Percentiles rank a stretch among this genome's conserved stretches.
Evolutionary conservation across 768 basidiomycete genomes (phyloP).

Genomic region (Paxillus involutus): DNA sequence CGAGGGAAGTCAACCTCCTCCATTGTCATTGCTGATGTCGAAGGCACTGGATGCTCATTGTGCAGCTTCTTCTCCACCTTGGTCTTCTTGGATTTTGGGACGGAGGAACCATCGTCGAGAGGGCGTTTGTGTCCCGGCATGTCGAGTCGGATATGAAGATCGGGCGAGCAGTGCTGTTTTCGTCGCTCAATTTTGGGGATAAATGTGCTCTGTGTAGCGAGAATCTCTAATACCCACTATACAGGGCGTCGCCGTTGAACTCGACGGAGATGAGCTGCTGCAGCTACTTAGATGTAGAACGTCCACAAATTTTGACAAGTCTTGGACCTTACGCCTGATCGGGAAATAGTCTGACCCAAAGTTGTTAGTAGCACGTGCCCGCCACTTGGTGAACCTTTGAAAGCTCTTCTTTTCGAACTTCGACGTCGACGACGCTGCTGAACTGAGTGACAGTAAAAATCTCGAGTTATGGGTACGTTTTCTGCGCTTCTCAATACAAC

Average conservation of each 20-base stretch:
- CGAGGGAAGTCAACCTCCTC: conserved; percentile 94
- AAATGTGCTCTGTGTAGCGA: background rate
- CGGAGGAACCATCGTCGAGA: conserved; percentile 51
- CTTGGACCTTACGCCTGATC: conserved; percentile 14
- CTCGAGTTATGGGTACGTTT: conserved; percentile 31
- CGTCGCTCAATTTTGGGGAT: background rate
- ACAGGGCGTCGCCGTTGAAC: background rate
- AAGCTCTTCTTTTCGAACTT: too few relatives aligned
- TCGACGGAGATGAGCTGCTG: background rate
- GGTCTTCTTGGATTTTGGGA: conserved; percentile 59
- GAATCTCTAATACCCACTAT: background rate
- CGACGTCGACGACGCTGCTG: background rate
- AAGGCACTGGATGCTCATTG: conserved; percentile 28
- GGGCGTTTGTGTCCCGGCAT: conserved; percentile 61
- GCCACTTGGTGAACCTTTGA: too few relatives aligned
- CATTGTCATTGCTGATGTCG: conserved; percentile 39
- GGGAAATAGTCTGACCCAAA: conserved; percentile 3
- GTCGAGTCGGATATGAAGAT: background rate
- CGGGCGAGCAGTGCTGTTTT: background rate
- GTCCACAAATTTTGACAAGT: conserved; percentile 19
- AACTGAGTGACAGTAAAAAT: background rate
- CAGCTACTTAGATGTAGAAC: background rate
- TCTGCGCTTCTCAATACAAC: background rate
- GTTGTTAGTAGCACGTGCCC: background rate
- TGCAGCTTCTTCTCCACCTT: conserved; percentile 39